Evolutionary conservation across 164 flowering plant genomes (phyloP).

Genomic region (Piper longum): DNA sequence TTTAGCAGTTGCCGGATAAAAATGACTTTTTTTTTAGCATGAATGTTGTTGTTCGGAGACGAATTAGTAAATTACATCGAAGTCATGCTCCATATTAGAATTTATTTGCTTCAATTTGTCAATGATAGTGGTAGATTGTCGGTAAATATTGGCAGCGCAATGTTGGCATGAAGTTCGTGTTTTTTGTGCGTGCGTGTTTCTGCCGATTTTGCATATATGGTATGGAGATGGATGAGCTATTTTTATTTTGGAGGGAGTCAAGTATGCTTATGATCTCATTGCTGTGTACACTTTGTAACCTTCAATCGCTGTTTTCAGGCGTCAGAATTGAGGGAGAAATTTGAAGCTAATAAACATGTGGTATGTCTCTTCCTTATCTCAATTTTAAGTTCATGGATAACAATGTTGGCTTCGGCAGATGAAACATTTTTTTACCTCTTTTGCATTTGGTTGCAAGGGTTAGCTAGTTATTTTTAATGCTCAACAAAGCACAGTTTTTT

Average conservation of each 20-base stretch:
- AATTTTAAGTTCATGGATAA: neutral
- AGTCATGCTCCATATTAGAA: too few relatives aligned
- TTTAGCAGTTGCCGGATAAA: too few relatives aligned
- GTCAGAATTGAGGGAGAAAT: conserved; percentile 52
- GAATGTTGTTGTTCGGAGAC: too few relatives aligned
- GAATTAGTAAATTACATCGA: too few relatives aligned
- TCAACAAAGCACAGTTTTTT: neutral
- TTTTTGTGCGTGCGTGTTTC: too few relatives aligned
- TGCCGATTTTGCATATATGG: too few relatives aligned
- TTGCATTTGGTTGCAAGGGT: neutral
- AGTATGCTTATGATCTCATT: neutral
- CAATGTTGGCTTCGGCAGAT: neutral
- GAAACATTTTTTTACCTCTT: neutral
- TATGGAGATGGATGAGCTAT: too few relatives aligned
- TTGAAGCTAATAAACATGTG: conserved; percentile 75
- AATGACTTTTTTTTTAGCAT: too few relatives aligned
- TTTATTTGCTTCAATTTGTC: too few relatives aligned
- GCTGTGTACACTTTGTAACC: neutral
- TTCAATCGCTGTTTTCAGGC: conserved; percentile 40
- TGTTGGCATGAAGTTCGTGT: too few relatives aligned
- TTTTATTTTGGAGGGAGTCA: neutral
- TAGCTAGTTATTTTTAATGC: neutral
- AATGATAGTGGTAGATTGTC: too few relatives aligned
- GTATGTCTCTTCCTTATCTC: conserved; percentile 23
- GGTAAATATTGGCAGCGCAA: too few relatives aligned